These are phyloP conservation scores for Crataegus laevigata DNA, from an alignment of 306 rosid genomes.

Conservation along the genomic window DNA sequence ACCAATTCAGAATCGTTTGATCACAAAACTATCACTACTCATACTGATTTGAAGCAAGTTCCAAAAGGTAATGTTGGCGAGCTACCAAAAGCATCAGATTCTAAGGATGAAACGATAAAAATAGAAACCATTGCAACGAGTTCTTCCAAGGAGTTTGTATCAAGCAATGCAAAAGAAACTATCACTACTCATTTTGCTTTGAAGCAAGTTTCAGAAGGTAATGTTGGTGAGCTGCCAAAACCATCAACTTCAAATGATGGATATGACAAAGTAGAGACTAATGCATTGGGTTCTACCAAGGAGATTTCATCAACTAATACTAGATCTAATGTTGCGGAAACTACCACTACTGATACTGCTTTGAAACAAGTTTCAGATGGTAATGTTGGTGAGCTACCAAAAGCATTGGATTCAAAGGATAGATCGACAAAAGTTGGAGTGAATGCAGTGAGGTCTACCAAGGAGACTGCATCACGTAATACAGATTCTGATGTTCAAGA, in stretches of 20 bases:
- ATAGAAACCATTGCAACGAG: constrained; percentile 20
- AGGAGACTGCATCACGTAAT: background rate
- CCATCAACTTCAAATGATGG: background rate
- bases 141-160: constrained; percentile 19
- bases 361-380: background rate
- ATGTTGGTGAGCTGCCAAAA: background rate
- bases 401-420: background rate
- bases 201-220: background rate
- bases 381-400: background rate
- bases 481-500: background rate
- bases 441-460: background rate
- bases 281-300: constrained; percentile 8
- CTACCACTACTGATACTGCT: background rate
- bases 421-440: background rate
- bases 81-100: constrained; percentile 20
- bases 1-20: background rate
- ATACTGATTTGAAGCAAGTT: constrained; percentile 27
- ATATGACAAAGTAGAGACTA: background rate
- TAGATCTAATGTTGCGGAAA: constrained; percentile 19
- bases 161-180: background rate
- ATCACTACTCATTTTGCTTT: background rate
- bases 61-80: constrained; percentile 25
- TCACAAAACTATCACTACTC: constrained; percentile 1
- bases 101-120: constrained; percentile 10
- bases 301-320: background rate